A percentile compares a stretch with the other conserved stretches of the same genome.
Conservation (phyloP, 495 filamentous ascomycete species). For the Paragyromitra xinjiangensis region DNA sequence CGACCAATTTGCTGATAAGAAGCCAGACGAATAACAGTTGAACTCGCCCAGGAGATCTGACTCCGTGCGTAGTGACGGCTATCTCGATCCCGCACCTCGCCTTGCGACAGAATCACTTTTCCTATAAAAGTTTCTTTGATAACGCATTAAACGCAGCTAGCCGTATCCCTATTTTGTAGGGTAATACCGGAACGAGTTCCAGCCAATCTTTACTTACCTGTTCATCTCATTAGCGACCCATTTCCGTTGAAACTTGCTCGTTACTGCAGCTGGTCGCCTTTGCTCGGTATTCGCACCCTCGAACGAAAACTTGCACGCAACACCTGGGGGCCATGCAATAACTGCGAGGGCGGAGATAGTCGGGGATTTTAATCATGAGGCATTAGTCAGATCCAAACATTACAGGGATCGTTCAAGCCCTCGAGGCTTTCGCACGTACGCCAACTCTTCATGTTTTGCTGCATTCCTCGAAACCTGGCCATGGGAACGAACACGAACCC, state of each 20-base stretch:
- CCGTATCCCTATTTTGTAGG: conserved; percentile 21
- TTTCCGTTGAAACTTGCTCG: neutral
- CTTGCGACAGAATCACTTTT: conserved; percentile 23
- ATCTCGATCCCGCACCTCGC: conserved; percentile 38
- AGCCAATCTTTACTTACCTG: conserved; percentile 8
- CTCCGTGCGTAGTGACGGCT: conserved; percentile 15
- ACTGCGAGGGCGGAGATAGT: too few species aligned
- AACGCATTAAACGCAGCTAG: conserved; percentile 32
- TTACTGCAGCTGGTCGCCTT: neutral
- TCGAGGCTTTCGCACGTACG: neutral
- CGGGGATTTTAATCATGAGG: neutral
- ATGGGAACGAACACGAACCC: neutral
- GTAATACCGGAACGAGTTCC: conserved; percentile 12
- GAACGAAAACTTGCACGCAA: neutral
- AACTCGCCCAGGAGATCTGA: conserved; percentile 29
- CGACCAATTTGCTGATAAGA: conserved; percentile 24
- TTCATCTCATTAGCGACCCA: conserved; percentile 20
- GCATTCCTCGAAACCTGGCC: neutral
- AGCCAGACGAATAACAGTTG: conserved; percentile 17
- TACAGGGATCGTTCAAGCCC: neutral
- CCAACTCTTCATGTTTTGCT: neutral
- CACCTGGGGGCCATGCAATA: neutral
- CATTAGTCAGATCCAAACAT: conserved; percentile 1
- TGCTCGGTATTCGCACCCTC: neutral
- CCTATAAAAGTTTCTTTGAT: conserved; percentile 4